phyloP scores from a whole-genome alignment of 768 basidiomycete species.

The Lactifluus piperatus region DNA sequence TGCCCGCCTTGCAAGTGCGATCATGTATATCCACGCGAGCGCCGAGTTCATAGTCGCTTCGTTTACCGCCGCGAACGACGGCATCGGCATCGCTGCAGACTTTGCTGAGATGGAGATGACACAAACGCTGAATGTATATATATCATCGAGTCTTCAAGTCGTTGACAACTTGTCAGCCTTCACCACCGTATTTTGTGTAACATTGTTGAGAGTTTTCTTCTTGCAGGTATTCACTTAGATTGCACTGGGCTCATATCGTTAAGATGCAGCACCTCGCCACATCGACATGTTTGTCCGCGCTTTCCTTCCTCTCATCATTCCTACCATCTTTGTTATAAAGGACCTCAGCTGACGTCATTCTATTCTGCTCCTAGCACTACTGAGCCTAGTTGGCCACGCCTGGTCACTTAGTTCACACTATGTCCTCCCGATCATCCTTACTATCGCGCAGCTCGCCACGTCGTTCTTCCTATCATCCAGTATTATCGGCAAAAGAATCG shows the following conservation, averaged over 20 bases:
- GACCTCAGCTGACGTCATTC: not conserved
- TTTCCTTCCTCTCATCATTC: not conserved
- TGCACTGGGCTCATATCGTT: not conserved
- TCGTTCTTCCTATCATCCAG: not conserved
- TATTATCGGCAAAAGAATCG: not conserved
- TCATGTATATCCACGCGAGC: not conserved
- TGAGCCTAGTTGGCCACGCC: not conserved
- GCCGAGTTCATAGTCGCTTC: conserved; percentile 1
- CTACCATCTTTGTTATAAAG: no score
- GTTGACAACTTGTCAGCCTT: conserved; percentile 3
- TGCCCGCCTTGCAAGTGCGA: not conserved
- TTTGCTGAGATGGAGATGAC: not conserved
- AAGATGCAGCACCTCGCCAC: not conserved
- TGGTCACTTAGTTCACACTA: not conserved
- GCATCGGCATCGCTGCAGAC: not conserved
- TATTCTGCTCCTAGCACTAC: not conserved
- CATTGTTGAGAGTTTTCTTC: not conserved
- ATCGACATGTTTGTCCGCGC: not conserved
- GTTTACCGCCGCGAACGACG: not conserved
- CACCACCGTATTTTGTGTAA: no score
- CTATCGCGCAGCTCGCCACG: not conserved
- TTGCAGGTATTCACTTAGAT: conserved; percentile 2
- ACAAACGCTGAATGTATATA: not conserved
- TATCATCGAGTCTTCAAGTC: conserved; percentile 7
- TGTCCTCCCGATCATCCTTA: not conserved